Base-by-base conservation (phyloP, 83 land plant species). In the Picea abies region DNA sequence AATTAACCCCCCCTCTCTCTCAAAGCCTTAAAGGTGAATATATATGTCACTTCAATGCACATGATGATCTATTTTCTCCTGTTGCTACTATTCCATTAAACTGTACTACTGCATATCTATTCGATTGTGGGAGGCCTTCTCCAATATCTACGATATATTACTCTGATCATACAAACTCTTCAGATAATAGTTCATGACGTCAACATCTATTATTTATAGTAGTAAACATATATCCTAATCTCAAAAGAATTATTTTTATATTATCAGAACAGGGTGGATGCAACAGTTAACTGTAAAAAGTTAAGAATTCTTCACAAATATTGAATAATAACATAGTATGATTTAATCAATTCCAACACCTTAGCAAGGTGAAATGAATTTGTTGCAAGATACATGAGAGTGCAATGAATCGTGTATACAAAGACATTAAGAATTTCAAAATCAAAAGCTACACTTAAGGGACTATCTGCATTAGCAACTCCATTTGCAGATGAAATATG, bases 391-490 rank as follows among this genome's bases (percentile, higher is more conserved):
- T 19, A 69, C 19, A 37, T 17, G 39, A 70, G 39, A 35, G 56
- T 52, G 56, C 14, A 52, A 52, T 52, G 14, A 52, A 52, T 41
- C 26, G 17, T 70, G 39, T 73, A 44, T 73, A 8, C 25, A 73
- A 44, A 7, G 77, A n/a, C 20, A 17, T n/a, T 73, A 39, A 73
- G 37, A 4, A 78, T 60, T 58, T 78, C 1, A 23, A 60, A 58
- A 61, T 49, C 64, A 78, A 25, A 58, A 56, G 11, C 22, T 9
- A 20, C 64, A 22, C 63, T 4, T 75, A 81, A 78, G 56, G 14
- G 19, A 26, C 26, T 64, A 93, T 93, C 96, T 73, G 96, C 19
- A 76, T 88, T 93, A 80, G 77, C 79, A 80, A 80, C 66, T 85
- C 84, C 87, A 65, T 86, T 84, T 12, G 63, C 52, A 52, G 88